A percentile compares a stretch with the other conserved stretches of the same genome.
These are phyloP conservation scores for Volvariella volvacea DNA, from an alignment of 1,284 basidiomycete genomes.

Conservation along the genomic window DNA sequence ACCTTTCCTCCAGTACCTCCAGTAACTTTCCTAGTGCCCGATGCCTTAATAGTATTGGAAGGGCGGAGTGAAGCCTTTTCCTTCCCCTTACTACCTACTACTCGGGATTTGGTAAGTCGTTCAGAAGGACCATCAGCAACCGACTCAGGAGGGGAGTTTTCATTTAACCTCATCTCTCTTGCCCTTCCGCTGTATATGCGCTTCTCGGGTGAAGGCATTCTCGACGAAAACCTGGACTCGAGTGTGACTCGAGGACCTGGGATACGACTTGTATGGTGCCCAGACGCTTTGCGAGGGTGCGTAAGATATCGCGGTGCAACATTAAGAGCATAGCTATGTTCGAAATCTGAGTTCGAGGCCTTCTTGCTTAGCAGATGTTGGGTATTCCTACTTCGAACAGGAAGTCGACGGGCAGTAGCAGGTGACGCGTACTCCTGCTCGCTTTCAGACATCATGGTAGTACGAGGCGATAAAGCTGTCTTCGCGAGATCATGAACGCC, in stretches of 20 bases:
- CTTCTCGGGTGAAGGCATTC: conserved; percentile 69
- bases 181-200: conserved; percentile 33
- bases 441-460: conserved; percentile 55
- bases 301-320: conserved; percentile 67
- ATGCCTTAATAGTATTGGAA: conserved; percentile 10
- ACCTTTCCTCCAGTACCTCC: conserved; percentile 54
- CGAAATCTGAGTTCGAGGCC: conserved; percentile 76
- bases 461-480: conserved; percentile 55
- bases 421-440: conserved; percentile 54
- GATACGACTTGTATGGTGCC: conserved; percentile 36
- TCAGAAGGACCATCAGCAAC: background rate
- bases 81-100: conserved; percentile 19
- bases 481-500: conserved; percentile 64
- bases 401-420: conserved; percentile 22
- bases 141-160: background rate
- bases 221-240: conserved; percentile 56
- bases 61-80: conserved; percentile 45
- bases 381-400: conserved; percentile 7
- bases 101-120: background rate
- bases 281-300: conserved; percentile 38
- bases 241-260: conserved; percentile 41
- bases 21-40: conserved; percentile 40
- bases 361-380: conserved; percentile 28
- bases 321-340: conserved; percentile 85
- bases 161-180: conserved; percentile 21